These are phyloP conservation scores for Phytopythium aichiense DNA, from an alignment of 352 stramenopile genomes.

Conservation along the genomic window DNA sequence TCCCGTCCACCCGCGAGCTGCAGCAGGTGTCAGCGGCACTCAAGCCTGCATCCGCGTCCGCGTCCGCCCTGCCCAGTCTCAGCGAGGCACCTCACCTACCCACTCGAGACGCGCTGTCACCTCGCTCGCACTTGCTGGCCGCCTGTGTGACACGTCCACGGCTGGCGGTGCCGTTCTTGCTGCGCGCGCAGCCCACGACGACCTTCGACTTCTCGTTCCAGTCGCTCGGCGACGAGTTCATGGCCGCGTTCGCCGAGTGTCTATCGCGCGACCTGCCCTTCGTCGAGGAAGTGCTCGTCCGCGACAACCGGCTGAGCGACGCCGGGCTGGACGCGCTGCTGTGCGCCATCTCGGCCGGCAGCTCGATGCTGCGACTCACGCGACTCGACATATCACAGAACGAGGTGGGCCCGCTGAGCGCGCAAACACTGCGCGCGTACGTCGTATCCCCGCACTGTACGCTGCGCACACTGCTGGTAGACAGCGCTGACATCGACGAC, in stretches of 20 bases:
- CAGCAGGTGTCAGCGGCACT: conserved; percentile 29
- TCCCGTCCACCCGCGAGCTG: conserved; percentile 39
- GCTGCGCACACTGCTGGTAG: conserved; percentile 61
- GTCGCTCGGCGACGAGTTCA: conserved; percentile 66
- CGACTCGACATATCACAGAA: conserved; percentile 74
- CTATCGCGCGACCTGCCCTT: conserved; percentile 51
- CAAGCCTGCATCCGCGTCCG: conserved; percentile 6
- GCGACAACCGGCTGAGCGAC: conserved; percentile 87
- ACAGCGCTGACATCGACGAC: conserved; percentile 88
- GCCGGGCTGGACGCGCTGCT: conserved; percentile 57
- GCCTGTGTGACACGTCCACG: conserved; percentile 41
- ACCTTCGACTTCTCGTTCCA: conserved; percentile 84
- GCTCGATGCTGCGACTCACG: conserved; percentile 40
- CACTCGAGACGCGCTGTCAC: conserved; percentile 48
- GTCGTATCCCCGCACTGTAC: conserved; percentile 54
- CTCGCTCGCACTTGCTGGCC: conserved; percentile 59
- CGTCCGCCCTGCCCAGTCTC: not conserved
- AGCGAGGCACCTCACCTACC: conserved; percentile 18
- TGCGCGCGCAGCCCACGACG: conserved; percentile 56
- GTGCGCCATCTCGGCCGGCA: conserved; percentile 45
- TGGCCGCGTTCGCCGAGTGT: conserved; percentile 59
- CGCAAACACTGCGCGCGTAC: conserved; percentile 51
- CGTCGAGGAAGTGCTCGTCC: conserved; percentile 78
- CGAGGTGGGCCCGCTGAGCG: conserved; percentile 52
- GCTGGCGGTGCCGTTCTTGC: conserved; percentile 57